Percentiles rank a stretch among this genome's conserved stretches.
These are phyloP conservation scores for Tetrahymena malaccensis DNA, from an alignment of 73 alveolate species.

Conservation along the genomic window DNA sequence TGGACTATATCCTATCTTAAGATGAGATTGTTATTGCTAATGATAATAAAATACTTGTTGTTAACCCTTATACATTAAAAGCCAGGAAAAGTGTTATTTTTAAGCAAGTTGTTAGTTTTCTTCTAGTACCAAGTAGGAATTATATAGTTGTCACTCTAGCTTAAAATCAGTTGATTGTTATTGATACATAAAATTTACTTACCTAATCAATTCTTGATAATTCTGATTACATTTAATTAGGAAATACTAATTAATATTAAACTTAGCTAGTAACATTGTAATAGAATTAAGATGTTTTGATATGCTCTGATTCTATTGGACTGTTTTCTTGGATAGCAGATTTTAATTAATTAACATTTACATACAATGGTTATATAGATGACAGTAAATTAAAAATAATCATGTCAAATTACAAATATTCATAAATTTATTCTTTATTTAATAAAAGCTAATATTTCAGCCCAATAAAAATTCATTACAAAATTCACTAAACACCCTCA, in stretches of 20 bases:
- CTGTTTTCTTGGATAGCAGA: background rate
- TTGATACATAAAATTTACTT: background rate
- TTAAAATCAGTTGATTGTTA: background rate
- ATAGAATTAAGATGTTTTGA: too few relatives aligned
- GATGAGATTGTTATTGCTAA: background rate
- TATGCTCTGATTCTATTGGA: background rate
- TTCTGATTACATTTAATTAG: background rate
- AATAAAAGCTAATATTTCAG: too few relatives aligned
- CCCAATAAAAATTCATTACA: background rate
- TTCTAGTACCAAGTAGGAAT: background rate
- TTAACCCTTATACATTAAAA: background rate
- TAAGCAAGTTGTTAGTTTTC: background rate
- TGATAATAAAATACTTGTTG: background rate
- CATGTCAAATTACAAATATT: too few relatives aligned
- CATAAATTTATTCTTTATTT: too few relatives aligned
- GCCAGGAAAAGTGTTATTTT: background rate
- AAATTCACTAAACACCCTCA: background rate
- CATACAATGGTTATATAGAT: background rate
- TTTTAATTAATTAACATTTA: too few relatives aligned
- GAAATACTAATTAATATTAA: too few relatives aligned
- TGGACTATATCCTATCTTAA: background rate
- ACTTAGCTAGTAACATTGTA: background rate
- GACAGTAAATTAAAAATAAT: background rate
- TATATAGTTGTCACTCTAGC: background rate
- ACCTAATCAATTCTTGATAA: background rate